Percentiles rank a stretch among this genome's conserved stretches.
These are phyloP conservation scores for Cryptococcus jaspeensis DNA, from an alignment of 1,284 basidiomycete species.

Conservation along the genomic window DNA sequence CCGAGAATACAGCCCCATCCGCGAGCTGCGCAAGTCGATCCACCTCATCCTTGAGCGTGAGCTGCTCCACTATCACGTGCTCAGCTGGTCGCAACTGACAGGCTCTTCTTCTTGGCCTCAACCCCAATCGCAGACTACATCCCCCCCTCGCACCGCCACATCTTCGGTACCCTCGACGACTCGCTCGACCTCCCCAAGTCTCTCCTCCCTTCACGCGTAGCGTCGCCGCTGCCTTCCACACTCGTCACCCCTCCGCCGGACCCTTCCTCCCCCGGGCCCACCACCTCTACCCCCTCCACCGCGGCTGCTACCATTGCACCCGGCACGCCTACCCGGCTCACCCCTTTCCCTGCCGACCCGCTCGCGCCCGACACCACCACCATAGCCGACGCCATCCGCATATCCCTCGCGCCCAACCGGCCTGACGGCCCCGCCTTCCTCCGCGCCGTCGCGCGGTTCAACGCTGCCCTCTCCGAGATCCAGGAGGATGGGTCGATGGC, in stretches of 20 bases:
- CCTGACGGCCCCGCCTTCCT: slow-evolving; percentile 55
- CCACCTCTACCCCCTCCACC: too few relatives aligned
- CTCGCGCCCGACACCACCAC: slow-evolving; percentile 34
- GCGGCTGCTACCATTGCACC: slow-evolving; percentile 1
- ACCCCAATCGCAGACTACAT: slow-evolving; percentile 33
- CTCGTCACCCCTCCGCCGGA: slow-evolving; percentile 30
- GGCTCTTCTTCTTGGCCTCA: neutral
- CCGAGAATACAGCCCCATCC: slow-evolving; percentile 52
- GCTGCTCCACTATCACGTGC: slow-evolving; percentile 5
- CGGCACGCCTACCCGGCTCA: too few relatives aligned
- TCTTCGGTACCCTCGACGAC: slow-evolving; percentile 44
- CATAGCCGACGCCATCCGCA: slow-evolving; percentile 55
- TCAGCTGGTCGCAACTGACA: neutral
- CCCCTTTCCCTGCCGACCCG: too few relatives aligned
- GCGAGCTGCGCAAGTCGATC: slow-evolving; percentile 46
- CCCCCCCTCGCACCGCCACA: slow-evolving; percentile 36
- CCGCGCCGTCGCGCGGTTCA: slow-evolving; percentile 55
- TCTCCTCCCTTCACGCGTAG: slow-evolving; percentile 27
- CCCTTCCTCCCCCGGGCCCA: neutral
- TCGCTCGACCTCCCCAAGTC: slow-evolving; percentile 26
- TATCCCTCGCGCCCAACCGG: slow-evolving; percentile 53
- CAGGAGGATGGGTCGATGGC: slow-evolving; percentile 45
- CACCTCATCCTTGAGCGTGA: slow-evolving; percentile 44
- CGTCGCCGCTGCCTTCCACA: slow-evolving; percentile 20
- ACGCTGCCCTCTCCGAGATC: slow-evolving; percentile 50